Evolutionary conservation across 2,329 filamentous ascomycete genomes (phyloP).

Genomic region (Tolypocladium album): DNA sequence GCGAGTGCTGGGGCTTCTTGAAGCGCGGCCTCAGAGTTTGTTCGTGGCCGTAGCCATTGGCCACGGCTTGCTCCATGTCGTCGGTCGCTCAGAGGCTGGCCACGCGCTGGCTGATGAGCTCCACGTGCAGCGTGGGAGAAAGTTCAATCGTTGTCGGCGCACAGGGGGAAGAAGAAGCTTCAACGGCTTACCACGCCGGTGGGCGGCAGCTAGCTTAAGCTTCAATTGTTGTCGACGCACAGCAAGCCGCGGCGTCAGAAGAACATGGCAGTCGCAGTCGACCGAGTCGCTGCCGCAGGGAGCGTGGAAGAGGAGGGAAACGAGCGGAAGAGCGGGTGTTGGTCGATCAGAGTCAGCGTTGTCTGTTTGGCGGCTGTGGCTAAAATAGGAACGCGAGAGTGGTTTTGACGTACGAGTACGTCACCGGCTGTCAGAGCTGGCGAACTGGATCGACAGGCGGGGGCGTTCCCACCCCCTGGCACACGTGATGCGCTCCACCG

Average conservation of each 20-base stretch:
- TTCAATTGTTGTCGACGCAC: background rate
- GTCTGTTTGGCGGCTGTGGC: background rate
- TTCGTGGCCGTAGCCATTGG: conserved; percentile 21
- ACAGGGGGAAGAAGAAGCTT: no score
- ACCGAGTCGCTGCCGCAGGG: no score
- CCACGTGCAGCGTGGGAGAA: background rate
- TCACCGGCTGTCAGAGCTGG: background rate
- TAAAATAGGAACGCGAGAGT: background rate
- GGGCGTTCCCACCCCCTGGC: background rate
- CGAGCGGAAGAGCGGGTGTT: background rate
- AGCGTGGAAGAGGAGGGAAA: background rate
- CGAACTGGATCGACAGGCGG: background rate
- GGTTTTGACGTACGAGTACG: background rate
- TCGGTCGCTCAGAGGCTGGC: background rate
- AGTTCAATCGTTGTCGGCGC: no score
- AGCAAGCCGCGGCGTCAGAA: background rate
- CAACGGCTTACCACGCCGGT: no score
- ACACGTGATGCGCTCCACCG: no score
- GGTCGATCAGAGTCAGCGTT: background rate
- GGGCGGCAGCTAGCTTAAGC: no score
- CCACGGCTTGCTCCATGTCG: conserved; percentile 11
- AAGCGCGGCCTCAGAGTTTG: conserved; percentile 37
- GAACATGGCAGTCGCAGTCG: background rate
- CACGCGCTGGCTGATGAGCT: no score
- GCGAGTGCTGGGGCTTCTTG: conserved; percentile 37